A percentile compares a stretch with the other conserved stretches of the same genome.
Evolutionary conservation across 768 basidiomycete genomes (phyloP).

Genomic region (Pisolithus albus): DNA sequence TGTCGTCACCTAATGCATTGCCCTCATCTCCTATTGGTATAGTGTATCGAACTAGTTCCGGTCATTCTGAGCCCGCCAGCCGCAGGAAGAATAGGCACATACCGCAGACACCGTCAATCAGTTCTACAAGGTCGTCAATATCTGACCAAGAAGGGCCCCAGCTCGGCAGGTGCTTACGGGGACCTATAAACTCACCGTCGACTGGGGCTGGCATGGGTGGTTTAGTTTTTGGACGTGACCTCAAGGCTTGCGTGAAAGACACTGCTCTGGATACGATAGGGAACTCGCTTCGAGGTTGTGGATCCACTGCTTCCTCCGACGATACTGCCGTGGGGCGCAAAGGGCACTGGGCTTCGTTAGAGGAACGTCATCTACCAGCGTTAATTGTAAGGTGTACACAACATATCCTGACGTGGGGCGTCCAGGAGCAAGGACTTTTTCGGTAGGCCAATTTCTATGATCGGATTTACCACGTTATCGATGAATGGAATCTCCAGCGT

Average conservation of each 20-base stretch:
- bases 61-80: conserved; percentile 26
- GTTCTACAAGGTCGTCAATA: conserved; percentile 44
- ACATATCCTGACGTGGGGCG: conserved; percentile 74
- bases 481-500: conserved; percentile 42
- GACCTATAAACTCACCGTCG: conserved; percentile 35
- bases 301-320: not conserved
- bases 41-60: conserved; percentile 36
- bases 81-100: conserved; percentile 41
- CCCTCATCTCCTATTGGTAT: conserved; percentile 29
- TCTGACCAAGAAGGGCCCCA: conserved; percentile 45
- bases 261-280: conserved; percentile 40
- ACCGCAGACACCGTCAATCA: conserved; percentile 55
- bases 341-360: conserved; percentile 29
- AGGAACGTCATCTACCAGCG: conserved; percentile 57
- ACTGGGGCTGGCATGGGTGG: conserved; percentile 37
- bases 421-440: conserved; percentile 83
- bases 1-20: conserved; percentile 38
- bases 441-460: conserved; percentile 43
- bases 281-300: conserved; percentile 2
- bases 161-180: conserved; percentile 53
- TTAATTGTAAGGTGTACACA: conserved; percentile 77
- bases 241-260: conserved; percentile 48
- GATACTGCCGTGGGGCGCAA: conserved; percentile 5
- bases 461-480: not conserved
- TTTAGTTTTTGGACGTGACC: conserved; percentile 60